phyloP scores from a whole-genome alignment of 2,329 filamentous ascomycete species.

The Cryphonectria nitschkei region DNA sequence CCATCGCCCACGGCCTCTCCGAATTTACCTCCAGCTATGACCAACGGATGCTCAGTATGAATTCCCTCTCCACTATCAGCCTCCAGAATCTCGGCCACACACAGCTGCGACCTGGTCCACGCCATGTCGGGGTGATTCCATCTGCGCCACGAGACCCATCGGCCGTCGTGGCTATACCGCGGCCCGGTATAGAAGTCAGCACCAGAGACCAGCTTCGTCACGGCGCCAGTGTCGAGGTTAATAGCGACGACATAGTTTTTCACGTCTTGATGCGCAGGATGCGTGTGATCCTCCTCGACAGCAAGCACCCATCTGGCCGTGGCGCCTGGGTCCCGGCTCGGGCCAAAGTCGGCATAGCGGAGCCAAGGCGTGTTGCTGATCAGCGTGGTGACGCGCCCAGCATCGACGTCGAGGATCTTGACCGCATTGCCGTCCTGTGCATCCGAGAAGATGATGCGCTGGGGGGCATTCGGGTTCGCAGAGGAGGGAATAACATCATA shows the following conservation, averaged over 20 bases:
- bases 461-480: constrained; percentile 35
- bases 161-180: constrained; percentile 51
- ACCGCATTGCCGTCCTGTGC: constrained; percentile 44
- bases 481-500: constrained; percentile 15
- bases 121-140: constrained; percentile 60
- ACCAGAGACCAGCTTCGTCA: constrained; percentile 44
- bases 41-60: constrained; percentile 35
- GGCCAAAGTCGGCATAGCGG: constrained; percentile 52
- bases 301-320: constrained; percentile 49
- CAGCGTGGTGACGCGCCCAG: constrained; percentile 40
- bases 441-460: constrained; percentile 51
- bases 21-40: constrained; percentile 30
- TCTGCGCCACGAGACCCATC: constrained; percentile 54
- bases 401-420: constrained; percentile 45
- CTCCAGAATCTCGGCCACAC: constrained; percentile 45
- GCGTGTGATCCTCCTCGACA: constrained; percentile 54
- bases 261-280: constrained; percentile 39
- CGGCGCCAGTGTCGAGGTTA: constrained; percentile 45
- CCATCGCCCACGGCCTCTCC: constrained; percentile 53
- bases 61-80: constrained; percentile 36
- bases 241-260: constrained; percentile 46
- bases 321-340: constrained; percentile 33
- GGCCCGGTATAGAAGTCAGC: constrained; percentile 59
- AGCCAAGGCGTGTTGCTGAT: constrained; percentile 38
- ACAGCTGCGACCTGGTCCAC: constrained; percentile 51